Base-by-base conservation (phyloP, 2,329 filamentous ascomycete species). In the Phialemoniopsis sp. region DNA sequence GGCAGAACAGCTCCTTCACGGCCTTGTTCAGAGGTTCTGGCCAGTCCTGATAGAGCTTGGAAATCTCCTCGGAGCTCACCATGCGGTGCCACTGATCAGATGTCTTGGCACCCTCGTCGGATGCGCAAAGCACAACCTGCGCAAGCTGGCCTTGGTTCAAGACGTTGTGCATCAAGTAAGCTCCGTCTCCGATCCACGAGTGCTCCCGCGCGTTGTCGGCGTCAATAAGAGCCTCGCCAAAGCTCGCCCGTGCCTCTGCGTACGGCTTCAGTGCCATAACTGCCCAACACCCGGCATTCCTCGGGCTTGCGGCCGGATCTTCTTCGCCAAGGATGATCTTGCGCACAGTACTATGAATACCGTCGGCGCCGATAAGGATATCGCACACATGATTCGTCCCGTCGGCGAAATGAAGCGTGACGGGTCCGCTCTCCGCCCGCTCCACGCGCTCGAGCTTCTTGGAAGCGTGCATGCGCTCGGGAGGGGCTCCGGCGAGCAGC, bases 341-440 rank as follows among this genome's bases (percentile, higher is more conserved):
- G 12, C 63, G 58, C 17, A 72, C 62, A 3, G 61, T 56, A 15
- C 70, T 75, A 47, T 71, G 68, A 34, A 78, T 68, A 29, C 75
- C 75, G 50, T 78, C 73, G 1, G 72, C 67, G 1, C 72, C 73
- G 13, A 78, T 60, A 17, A 76, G 49, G 32, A 76, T 51, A 45
- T 78, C 70, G 1, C 68, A 70, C 1, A 53, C 50, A 0, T 58
- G 58, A 3, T 51, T 58, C 0, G 60, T 64, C 6, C 68, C 71
- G 47, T 78, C 73, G n/a, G 61, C 54, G 46, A 78, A 78, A 18
- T 49, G 49, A 1, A 76, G 51, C 32, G 53, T 53, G n/a, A 48
- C 44, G 3, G 43, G 46, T 3, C 39, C 36, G 1, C 52, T 50
- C 13, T 61, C 53, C 1, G 33, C 34, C 14, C 30, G 39, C 2